Percentiles rank a stretch among this genome's conserved stretches.
Conservation (phyloP, 2,329 filamentous ascomycete species). For the Tolypocladium amazonense region DNA sequence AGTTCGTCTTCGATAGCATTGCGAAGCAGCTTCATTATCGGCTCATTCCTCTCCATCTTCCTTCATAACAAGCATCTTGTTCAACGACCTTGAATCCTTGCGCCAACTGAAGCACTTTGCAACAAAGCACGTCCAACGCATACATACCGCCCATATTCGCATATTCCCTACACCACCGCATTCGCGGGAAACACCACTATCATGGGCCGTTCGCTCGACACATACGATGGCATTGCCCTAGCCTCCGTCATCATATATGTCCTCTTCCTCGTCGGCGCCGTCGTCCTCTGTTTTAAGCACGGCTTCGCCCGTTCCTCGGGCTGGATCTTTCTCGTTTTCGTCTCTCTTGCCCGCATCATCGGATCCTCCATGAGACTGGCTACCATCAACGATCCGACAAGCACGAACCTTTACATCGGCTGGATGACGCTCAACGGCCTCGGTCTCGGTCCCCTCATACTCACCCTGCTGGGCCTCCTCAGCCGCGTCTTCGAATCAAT, state of each 20-base stretch:
- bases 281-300: slow-evolving; percentile 32
- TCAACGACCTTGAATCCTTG: not conserved
- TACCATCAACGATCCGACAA: slow-evolving; percentile 39
- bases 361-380: slow-evolving; percentile 33
- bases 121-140: not conserved
- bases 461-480: slow-evolving; percentile 24
- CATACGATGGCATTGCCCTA: slow-evolving; percentile 20
- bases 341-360: slow-evolving; percentile 47
- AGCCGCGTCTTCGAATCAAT: slow-evolving; percentile 33
- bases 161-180: not conserved
- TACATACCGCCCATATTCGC: not conserved
- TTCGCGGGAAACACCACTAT: not conserved
- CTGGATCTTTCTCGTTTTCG: slow-evolving; percentile 49
- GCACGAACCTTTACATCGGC: slow-evolving; percentile 20
- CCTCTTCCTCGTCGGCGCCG: slow-evolving; percentile 14
- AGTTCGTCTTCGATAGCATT: not conserved
- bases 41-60: not conserved
- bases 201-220: slow-evolving; percentile 12
- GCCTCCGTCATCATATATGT: slow-evolving; percentile 19
- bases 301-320: slow-evolving; percentile 49
- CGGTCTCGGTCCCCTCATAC: slow-evolving; percentile 34
- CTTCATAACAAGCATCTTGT: not conserved
- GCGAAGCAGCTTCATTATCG: not conserved
- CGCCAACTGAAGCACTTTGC: not conserved
- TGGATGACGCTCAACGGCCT: slow-evolving; percentile 21